These are phyloP conservation scores for Vicia faba DNA, from an alignment of 306 rosid species.

Conservation along the genomic window DNA sequence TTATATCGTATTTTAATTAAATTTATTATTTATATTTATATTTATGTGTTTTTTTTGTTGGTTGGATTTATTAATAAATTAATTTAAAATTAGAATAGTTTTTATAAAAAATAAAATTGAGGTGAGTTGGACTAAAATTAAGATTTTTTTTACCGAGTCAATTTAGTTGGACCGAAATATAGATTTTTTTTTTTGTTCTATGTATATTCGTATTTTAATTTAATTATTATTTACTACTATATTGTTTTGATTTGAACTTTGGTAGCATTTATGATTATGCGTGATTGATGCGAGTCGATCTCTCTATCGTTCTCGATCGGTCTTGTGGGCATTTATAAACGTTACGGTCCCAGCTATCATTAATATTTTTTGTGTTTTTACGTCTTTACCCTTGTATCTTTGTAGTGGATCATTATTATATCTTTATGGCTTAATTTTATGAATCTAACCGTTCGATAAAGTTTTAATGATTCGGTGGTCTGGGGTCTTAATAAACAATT, in stretches of 20 bases:
- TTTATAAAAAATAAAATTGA: no score
- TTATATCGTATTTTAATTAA: no score
- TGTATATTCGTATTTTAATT: neutral
- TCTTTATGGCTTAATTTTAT: neutral
- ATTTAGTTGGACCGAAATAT: no score
- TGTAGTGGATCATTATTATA: constrained; percentile 4
- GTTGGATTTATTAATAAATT: neutral
- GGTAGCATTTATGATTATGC: constrained; percentile 42
- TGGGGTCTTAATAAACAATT: neutral
- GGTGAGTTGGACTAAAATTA: no score
- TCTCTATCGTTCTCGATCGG: constrained; percentile 36
- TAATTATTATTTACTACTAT: neutral
- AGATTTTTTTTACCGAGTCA: no score
- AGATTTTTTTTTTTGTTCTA: no score
- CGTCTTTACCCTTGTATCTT: constrained; percentile 22
- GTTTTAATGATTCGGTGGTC: neutral
- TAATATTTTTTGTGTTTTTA: neutral
- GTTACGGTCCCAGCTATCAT: constrained; percentile 48
- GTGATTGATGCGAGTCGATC: constrained; percentile 51
- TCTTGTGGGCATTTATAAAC: constrained; percentile 52
- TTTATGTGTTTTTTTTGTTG: neutral
- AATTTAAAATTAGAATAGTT: neutral
- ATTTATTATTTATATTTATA: no score
- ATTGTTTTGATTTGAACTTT: constrained; percentile 26
- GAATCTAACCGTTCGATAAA: constrained; percentile 11